phyloP scores from a whole-genome alignment of 1,284 basidiomycete species.

The Trametes versicolor region DNA sequence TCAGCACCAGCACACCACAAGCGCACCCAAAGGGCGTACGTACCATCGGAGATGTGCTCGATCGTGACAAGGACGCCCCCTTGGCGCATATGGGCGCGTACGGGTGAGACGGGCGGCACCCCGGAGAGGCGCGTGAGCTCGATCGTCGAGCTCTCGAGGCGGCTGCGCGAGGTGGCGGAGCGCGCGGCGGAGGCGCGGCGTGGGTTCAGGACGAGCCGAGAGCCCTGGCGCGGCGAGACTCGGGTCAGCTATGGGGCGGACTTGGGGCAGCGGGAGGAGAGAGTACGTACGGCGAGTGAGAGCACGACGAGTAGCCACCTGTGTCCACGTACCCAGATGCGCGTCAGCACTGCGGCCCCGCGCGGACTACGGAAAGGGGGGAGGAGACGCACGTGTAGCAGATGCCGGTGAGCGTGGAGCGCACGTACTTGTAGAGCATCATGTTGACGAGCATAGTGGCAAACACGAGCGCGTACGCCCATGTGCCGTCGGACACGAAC shows the following conservation, averaged over 20 bases:
- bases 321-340: no score
- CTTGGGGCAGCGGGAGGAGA: background rate
- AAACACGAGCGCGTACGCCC: slow-evolving; percentile 43
- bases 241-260: background rate
- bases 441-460: slow-evolving; percentile 38
- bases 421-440: slow-evolving; percentile 40
- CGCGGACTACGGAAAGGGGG: background rate
- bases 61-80: slow-evolving; percentile 9
- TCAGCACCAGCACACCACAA: background rate
- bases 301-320: slow-evolving; percentile 43
- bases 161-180: background rate
- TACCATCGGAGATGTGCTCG: slow-evolving; percentile 4
- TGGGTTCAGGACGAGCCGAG: slow-evolving; percentile 12
- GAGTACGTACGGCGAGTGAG: slow-evolving; percentile 37
- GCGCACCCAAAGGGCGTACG: background rate
- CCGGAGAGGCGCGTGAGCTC: slow-evolving; percentile 15
- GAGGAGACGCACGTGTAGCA: slow-evolving; percentile 39
- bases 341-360: background rate
- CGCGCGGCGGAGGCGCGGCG: slow-evolving; percentile 5
- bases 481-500: slow-evolving; percentile 42
- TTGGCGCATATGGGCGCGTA: slow-evolving; percentile 3
- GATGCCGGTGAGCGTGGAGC: slow-evolving; percentile 42
- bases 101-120: background rate
- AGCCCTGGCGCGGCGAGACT: background rate
- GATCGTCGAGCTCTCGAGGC: slow-evolving; percentile 4